Base-by-base conservation (phyloP, 139 green algal genomes). In the Coccomyxa sp. region DNA sequence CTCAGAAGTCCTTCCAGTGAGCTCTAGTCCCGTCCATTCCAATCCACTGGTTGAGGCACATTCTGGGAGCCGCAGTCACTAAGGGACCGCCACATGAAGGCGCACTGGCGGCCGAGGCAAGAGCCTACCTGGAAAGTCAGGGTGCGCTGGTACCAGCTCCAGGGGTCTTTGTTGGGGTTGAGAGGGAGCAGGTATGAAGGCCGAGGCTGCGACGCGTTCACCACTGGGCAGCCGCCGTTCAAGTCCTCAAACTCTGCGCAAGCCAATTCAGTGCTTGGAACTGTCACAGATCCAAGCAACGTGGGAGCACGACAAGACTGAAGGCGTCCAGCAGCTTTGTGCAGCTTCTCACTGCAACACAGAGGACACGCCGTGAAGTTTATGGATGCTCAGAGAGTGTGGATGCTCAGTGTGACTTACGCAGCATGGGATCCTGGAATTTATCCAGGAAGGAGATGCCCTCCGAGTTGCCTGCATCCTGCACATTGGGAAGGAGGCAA, bases 401-500 rank as follows among this genome's bases (percentile, higher is more conserved):
- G 44, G 44, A 31, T 39, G 31, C 31, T 55, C 0, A 50, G 9
- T 39, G 39, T 50, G 73, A 68, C 10, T 50, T 27, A 33, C 9
- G 12, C 37, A 35, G 29, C 36, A 22, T 64, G 50, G 50, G 50
- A 22, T 10, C 27, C 5, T 70, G 54, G 37, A 69, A 18, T 24
- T 68, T 78, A 10, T 38, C 36, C 14, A 82, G 72, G 78, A 68
- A 68, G n/a, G 72, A 79, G n/a, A 89, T 76, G 16, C 92, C 92
- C 78, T 97, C 92, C 10, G 88, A 84, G 83, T 97, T 97, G 50
- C 92, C 92, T 29, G 89, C 92, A 73, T 97, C 91, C 0, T 16
- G 14, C 89, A 90, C 54, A 94, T 83, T n/a, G n/a, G n/a, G 78
- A 83, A 87, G 72, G 44, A 16, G 14, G 44, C 44, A 58, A 58